Percentiles rank a stretch among this genome's conserved stretches.
These are phyloP conservation scores for Yamadazyma diddensiae DNA, from an alignment of 1,139 yeast genomes.

Conservation along the genomic window DNA sequence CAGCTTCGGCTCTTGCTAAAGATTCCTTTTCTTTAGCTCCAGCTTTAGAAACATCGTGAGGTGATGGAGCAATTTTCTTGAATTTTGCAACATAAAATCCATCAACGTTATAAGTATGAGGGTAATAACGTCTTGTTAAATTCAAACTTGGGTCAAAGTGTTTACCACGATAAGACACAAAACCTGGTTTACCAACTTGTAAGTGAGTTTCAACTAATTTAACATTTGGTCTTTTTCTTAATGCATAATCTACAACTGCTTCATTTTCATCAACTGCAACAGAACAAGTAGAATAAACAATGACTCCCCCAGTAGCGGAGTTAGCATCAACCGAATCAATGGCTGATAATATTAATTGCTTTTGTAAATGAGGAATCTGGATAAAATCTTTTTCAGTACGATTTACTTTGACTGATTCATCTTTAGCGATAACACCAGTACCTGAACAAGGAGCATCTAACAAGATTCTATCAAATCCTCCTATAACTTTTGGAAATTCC, in stretches of 20 bases:
- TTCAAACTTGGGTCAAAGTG: constrained; percentile 75
- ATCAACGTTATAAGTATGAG: constrained; percentile 97
- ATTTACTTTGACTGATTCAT: constrained; percentile 88
- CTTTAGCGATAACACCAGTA: constrained; percentile 98
- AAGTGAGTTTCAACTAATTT: constrained; percentile 92
- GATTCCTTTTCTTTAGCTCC: constrained; percentile 87
- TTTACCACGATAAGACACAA: constrained; percentile 90
- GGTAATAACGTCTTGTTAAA: constrained; percentile 92
- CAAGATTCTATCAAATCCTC: constrained; percentile 93
- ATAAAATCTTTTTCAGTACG: constrained; percentile 96
- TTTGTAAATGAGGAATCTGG: constrained; percentile 94
- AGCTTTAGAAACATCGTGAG: constrained; percentile 79
- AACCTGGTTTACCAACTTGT: constrained; percentile 93
- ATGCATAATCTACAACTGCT: constrained; percentile 96
- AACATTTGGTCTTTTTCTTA: constrained; percentile 94
- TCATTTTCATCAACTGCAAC: constrained; percentile 98
- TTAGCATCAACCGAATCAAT: constrained; percentile 96
- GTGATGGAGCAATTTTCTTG: constrained; percentile 84
- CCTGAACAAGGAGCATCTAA: constrained; percentile 99
- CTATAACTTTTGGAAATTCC: constrained; percentile 96
- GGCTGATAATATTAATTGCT: constrained; percentile 88
- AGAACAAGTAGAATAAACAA: constrained; percentile 97
- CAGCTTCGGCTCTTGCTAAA: constrained; percentile 74
- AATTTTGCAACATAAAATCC: constrained; percentile 98
- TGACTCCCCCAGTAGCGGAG: constrained; percentile 87